These are phyloP conservation scores for Phoenix dactylifera DNA, from an alignment of 176 grass and related monocot species.

Conservation along the genomic window DNA sequence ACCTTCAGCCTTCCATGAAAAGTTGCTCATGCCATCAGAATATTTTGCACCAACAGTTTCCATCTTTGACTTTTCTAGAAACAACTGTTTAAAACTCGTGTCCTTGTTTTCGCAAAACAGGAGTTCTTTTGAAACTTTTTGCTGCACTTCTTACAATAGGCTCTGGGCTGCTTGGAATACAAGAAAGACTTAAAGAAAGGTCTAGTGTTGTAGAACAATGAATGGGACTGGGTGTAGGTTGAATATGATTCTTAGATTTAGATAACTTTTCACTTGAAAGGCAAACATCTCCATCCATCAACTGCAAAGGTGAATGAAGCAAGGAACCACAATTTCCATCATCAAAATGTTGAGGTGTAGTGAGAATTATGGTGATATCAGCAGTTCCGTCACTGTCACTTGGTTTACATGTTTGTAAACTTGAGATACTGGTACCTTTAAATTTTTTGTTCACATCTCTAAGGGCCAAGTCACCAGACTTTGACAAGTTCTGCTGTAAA, in stretches of 20 bases:
- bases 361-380: neutral
- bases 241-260: neutral
- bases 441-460: too few species aligned
- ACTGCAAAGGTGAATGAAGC: neutral
- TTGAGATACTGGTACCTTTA: too few species aligned
- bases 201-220: neutral
- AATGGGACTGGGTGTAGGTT: neutral
- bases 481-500: too few species aligned
- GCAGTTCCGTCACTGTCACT: neutral
- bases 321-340: neutral
- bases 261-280: neutral
- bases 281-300: neutral
- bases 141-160: constrained; percentile 3
- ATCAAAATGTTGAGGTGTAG: too few species aligned
- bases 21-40: too few species aligned
- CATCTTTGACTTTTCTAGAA: too few species aligned
- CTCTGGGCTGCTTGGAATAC: neutral
- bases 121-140: constrained; percentile 5
- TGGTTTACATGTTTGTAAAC: too few species aligned
- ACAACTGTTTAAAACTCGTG: neutral
- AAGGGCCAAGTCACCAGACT: too few species aligned
- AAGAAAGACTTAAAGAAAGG: neutral
- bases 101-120: constrained; percentile 1
- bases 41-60: too few species aligned
- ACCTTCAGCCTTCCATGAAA: too few species aligned